These are phyloP conservation scores for Phialemoniopsis sp. DNA, from an alignment of 2,329 filamentous ascomycete species.

Conservation along the genomic window DNA sequence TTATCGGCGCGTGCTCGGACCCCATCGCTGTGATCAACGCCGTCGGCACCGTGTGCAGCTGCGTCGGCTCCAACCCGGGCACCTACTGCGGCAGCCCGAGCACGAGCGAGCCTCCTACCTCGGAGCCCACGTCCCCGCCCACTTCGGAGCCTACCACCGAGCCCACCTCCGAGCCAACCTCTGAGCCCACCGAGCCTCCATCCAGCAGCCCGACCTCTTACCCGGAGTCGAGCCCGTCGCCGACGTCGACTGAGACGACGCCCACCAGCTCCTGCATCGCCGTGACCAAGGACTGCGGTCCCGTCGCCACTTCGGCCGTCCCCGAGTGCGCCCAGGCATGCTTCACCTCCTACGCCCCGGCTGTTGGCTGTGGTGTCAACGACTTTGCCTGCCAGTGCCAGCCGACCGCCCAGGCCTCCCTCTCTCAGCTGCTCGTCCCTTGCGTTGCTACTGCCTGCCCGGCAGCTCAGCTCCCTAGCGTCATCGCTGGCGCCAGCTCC, in stretches of 20 bases:
- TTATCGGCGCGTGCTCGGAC: constrained; percentile 1
- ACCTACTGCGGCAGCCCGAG: too few species aligned
- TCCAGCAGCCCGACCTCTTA: too few species aligned
- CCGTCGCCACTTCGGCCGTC: not conserved
- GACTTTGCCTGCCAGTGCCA: constrained; percentile 6
- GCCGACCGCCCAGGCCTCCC: constrained; percentile 1
- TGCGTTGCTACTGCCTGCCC: constrained; percentile 4
- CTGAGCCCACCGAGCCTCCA: too few species aligned
- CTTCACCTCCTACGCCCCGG: constrained; percentile 3
- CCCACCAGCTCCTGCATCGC: too few species aligned
- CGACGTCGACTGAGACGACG: too few species aligned
- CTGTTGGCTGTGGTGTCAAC: constrained; percentile 1
- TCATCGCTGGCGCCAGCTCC: not conserved
- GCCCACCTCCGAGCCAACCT: too few species aligned
- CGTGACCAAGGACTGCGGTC: too few species aligned
- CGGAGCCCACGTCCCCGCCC: too few species aligned
- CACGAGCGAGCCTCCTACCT: too few species aligned
- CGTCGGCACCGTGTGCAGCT: constrained; percentile 1
- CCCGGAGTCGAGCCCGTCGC: too few species aligned
- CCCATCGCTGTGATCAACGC: not conserved
- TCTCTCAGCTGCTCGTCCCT: not conserved
- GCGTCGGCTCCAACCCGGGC: not conserved
- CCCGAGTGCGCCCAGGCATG: constrained; percentile 2
- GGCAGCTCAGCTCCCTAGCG: not conserved
- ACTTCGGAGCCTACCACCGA: too few species aligned